These are phyloP conservation scores for Mucor saturninus DNA, from an alignment of 371 early-diverging fungal species.

Conservation along the genomic window DNA sequence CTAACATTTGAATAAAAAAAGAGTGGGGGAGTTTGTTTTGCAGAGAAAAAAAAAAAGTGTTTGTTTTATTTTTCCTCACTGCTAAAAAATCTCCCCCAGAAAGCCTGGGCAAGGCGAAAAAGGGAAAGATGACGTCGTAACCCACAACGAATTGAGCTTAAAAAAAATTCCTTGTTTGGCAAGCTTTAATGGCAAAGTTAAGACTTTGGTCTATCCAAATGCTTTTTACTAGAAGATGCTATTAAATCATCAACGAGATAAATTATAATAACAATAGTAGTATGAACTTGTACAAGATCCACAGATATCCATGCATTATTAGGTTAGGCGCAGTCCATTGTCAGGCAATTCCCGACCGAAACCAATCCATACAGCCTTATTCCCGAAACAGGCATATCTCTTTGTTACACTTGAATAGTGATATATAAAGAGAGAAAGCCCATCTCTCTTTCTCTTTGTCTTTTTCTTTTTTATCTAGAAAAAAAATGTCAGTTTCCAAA, in stretches of 20 bases:
- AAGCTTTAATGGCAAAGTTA: neutral
- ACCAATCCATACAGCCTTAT: too few species aligned
- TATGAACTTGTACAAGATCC: too few species aligned
- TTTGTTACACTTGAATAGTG: neutral
- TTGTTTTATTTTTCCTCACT: neutral
- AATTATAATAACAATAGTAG: too few species aligned
- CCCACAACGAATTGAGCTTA: neutral
- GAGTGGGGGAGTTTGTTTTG: conserved; percentile 13
- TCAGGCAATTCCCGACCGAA: too few species aligned
- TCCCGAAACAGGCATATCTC: neutral
- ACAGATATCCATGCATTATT: too few species aligned
- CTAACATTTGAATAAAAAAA: conserved; percentile 22
- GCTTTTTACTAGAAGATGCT: too few species aligned
- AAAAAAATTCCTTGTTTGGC: neutral
- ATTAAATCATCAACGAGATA: too few species aligned
- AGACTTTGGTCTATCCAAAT: too few species aligned
- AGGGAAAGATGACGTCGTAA: neutral
- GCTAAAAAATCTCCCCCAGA: neutral
- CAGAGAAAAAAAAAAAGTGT: neutral
- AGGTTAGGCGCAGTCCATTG: too few species aligned
- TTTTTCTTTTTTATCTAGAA: neutral
- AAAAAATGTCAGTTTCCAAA: conserved; percentile 13
- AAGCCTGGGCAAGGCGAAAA: too few species aligned
- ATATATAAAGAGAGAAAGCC: too few species aligned
- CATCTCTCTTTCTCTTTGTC: neutral